Conservation (phyloP, 83 land plant genomes). For the Diphasiastrum complanatum region DNA sequence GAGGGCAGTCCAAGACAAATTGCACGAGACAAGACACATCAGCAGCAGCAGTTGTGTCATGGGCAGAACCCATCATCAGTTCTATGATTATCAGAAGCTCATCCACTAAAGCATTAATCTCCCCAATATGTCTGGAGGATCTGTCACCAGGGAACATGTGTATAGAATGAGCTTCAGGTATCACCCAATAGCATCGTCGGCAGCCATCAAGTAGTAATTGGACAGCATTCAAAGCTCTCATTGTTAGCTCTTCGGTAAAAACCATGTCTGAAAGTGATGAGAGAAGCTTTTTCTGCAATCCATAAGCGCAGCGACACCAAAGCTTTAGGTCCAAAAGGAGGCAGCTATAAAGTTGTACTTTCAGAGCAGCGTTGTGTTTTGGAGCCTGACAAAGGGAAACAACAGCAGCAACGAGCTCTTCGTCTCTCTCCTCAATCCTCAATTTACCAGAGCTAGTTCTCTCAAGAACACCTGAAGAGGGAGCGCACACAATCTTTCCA, state of each 20-base stretch:
- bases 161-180: constrained; percentile 70
- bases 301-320: constrained; percentile 85
- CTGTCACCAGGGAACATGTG: constrained; percentile 55
- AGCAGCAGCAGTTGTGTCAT: constrained; percentile 50
- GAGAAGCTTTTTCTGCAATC: constrained; percentile 90
- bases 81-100: constrained; percentile 89
- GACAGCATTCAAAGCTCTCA: constrained; percentile 92
- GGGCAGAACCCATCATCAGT: constrained; percentile 69
- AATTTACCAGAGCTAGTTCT: constrained; percentile 6
- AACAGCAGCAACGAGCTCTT: constrained; percentile 86
- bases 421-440: constrained; percentile 57
- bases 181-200: constrained; percentile 85
- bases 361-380: constrained; percentile 50
- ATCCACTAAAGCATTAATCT: constrained; percentile 90
- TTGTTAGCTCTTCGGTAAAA: constrained; percentile 72
- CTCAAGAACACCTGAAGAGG: not conserved
- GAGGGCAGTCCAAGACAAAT: constrained; percentile 95
- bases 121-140: constrained; percentile 61
- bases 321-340: constrained; percentile 84
- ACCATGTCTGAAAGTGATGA: constrained; percentile 98
- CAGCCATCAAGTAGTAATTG: constrained; percentile 98
- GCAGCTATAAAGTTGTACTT: constrained; percentile 78
- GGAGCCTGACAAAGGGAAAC: constrained; percentile 87
- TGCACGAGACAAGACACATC: constrained; percentile 73
- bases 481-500: constrained; percentile 23